A percentile compares a stretch with the other conserved stretches of the same genome.
These are phyloP conservation scores for Pichia terricola DNA, from an alignment of 1,139 yeast genomes.

Conservation along the genomic window DNA sequence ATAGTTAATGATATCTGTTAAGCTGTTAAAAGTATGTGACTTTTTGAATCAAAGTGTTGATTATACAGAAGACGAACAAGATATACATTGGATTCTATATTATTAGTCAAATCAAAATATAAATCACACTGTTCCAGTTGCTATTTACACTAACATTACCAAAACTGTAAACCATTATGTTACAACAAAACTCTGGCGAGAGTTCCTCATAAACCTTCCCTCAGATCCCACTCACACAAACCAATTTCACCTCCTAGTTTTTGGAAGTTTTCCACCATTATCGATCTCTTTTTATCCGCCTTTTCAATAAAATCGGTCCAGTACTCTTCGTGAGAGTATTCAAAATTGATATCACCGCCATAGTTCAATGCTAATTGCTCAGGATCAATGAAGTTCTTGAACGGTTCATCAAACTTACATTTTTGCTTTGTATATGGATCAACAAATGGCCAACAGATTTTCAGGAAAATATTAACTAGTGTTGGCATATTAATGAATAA, in stretches of 20 bases:
- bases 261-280: constrained; percentile 53
- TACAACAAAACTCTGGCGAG: too few relatives aligned
- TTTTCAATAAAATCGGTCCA: constrained; percentile 66
- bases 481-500: constrained; percentile 50
- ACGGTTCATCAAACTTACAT: constrained; percentile 51
- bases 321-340: constrained; percentile 66
- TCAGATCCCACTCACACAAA: constrained; percentile 37
- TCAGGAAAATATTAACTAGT: constrained; percentile 48
- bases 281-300: constrained; percentile 44
- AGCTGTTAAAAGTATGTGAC: too few relatives aligned
- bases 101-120: too few relatives aligned
- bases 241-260: constrained; percentile 67
- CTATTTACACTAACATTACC: too few relatives aligned
- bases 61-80: too few relatives aligned
- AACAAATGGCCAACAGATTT: constrained; percentile 52
- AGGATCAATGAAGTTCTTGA: constrained; percentile 41
- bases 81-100: too few relatives aligned
- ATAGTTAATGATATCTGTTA: too few relatives aligned
- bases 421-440: constrained; percentile 58
- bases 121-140: too few relatives aligned
- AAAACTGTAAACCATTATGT: too few relatives aligned
- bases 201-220: constrained; percentile 12
- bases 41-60: too few relatives aligned
- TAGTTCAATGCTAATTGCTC: constrained; percentile 46
- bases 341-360: constrained; percentile 49